Evolutionary conservation across 805 yeast genomes (phyloP), one percentile per base, ranked within the genome.

Genomic region (Saccharomycopsis fodiens): DNA sequence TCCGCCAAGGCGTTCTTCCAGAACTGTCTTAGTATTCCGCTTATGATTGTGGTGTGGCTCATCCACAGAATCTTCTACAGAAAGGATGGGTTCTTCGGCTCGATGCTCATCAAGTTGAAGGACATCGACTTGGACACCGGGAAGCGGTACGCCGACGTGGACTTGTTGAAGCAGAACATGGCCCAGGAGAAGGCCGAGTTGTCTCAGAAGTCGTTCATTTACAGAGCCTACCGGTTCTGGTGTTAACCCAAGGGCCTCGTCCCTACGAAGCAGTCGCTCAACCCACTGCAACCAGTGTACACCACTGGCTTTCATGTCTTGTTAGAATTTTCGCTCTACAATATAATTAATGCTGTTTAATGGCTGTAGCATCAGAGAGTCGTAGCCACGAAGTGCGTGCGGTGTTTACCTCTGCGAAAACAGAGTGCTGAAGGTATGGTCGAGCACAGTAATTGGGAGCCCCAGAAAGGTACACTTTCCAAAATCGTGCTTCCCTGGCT

Each of bases 71-170:
- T 67, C 19, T 59, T 59, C n/a, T 72, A 73, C 60, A 78, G 50
- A 76, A 66, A 29, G 72, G n/a, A 72, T 65, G 57, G 61, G 61
- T 48, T 64, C 15, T 42, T 15, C 2, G 23, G 58, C 57, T 52
- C 52, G 40, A 57, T 63, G 30, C 60, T 73, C 54, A 57, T 60
- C 67, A 42, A 61, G 56, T 6, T 64, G 64, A 25, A 55, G 27
- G 73, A 71, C 32, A 62, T 72, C 41, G 76, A 72, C 56, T 61
- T 71, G 30, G 67, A 65, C 42, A 64, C 69, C 37, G 75, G 75
- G 41, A 64, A 74, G 62, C 65, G 69, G 57, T 60, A 65, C 38
- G 59, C 62, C 42, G 72, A 69, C 51, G 58, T 35, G 53, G 50
- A 42, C 17, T 37, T 43, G 25, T 36, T 46, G 19, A 41, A 31